A percentile compares a stretch with the other conserved stretches of the same genome.
Evolutionary conservation across 164 flowering plant genomes (phyloP).

Genomic region (Dillenia suffruticosa): DNA sequence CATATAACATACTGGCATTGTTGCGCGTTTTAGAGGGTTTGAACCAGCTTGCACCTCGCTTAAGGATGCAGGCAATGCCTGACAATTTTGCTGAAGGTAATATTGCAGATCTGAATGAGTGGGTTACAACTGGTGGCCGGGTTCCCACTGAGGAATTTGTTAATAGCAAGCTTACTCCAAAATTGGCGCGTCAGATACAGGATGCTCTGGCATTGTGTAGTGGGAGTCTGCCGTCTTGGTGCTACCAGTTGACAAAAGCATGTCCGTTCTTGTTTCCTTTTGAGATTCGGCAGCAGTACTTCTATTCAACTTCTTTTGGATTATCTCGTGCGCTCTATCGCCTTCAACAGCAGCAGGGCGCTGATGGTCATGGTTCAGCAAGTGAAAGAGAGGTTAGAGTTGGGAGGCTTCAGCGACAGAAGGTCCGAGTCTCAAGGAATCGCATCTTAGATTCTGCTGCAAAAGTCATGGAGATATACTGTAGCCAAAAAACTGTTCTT

Average conservation of each 20-base stretch:
- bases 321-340: constrained; percentile 87
- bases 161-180: constrained; percentile 89
- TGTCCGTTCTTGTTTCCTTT: constrained; percentile 97
- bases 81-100: constrained; percentile 74
- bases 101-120: constrained; percentile 45
- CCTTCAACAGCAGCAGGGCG: constrained; percentile 94
- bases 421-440: constrained; percentile 91
- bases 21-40: constrained; percentile 84
- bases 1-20: constrained; percentile 73
- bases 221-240: constrained; percentile 99
- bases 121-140: constrained; percentile 43
- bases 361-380: constrained; percentile 67
- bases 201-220: constrained; percentile 95
- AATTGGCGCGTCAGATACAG: constrained; percentile 90
- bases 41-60: constrained; percentile 83
- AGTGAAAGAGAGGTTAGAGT: constrained; percentile 89
- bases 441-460: constrained; percentile 95
- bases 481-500: constrained; percentile 93
- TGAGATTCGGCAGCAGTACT: constrained; percentile 89
- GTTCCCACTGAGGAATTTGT: constrained; percentile 72
- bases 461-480: constrained; percentile 99
- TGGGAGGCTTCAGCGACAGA: constrained; percentile 90
- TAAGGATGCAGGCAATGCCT: constrained; percentile 56
- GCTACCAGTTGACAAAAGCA: constrained; percentile 93
- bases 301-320: constrained; percentile 98